Percentiles rank a stretch among this genome's conserved stretches.
These are phyloP conservation scores for Xylaria sp. DNA, from an alignment of 495 filamentous ascomycete genomes.

Conservation along the genomic window DNA sequence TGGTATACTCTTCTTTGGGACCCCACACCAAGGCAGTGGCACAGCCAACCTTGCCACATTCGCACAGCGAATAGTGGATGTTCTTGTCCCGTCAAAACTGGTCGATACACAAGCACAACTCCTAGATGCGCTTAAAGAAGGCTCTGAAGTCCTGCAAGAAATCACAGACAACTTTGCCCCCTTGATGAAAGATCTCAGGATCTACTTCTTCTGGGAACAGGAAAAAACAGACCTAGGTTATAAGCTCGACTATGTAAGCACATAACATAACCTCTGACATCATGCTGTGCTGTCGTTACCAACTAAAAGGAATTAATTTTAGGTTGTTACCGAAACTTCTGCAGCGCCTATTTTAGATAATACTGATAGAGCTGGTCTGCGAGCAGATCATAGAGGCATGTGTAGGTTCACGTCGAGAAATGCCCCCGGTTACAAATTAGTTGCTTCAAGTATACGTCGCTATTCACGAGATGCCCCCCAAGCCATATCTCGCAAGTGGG, in stretches of 20 bases:
- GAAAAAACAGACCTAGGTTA: constrained; percentile 45
- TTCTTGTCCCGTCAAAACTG: constrained; percentile 23
- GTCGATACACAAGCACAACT: constrained; percentile 34
- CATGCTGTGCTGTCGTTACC: not conserved
- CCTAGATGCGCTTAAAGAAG: constrained; percentile 41
- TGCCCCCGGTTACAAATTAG: constrained; percentile 16
- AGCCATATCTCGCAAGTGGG: constrained; percentile 15
- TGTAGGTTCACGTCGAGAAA: constrained; percentile 23
- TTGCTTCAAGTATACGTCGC: constrained; percentile 11
- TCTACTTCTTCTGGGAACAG: constrained; percentile 57
- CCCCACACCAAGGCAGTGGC: constrained; percentile 40
- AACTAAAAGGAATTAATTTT: not conserved
- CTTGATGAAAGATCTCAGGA: constrained; percentile 49
- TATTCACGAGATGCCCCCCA: constrained; percentile 20
- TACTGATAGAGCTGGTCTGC: constrained; percentile 42
- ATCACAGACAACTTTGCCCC: constrained; percentile 53
- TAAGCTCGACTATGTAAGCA: constrained; percentile 37
- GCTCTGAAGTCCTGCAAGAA: constrained; percentile 50
- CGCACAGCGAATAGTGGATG: constrained; percentile 16
- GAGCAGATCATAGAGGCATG: constrained; percentile 34
- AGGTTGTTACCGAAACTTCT: constrained; percentile 42
- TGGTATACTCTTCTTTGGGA: constrained; percentile 50
- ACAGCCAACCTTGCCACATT: constrained; percentile 21
- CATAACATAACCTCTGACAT: not conserved
- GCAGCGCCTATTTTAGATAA: constrained; percentile 48